These are phyloP conservation scores for Fusarium torreyae DNA, from an alignment of 2,329 filamentous ascomycete species.

Conservation along the genomic window DNA sequence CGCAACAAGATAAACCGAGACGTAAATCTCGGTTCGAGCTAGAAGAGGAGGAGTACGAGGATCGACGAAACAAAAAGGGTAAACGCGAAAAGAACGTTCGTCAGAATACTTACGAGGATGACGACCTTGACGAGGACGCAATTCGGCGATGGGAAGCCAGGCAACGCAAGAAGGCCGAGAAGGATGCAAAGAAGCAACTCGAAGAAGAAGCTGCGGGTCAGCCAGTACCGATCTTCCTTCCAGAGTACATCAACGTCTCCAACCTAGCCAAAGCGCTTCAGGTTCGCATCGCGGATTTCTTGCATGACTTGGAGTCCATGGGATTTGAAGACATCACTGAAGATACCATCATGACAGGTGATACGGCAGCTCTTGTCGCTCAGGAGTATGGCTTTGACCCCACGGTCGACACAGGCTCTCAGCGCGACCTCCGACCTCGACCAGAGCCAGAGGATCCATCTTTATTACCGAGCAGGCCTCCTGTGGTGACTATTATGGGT, in stretches of 20 bases:
- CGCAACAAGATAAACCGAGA: conserved; percentile 38
- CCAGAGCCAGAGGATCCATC: conserved; percentile 79
- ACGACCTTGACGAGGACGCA: conserved; percentile 59
- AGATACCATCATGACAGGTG: conserved; percentile 90
- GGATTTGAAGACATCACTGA: conserved; percentile 89
- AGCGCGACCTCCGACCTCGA: conserved; percentile 79
- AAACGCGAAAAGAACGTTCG: conserved; percentile 49
- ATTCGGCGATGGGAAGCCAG: conserved; percentile 57
- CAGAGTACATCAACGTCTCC: conserved; percentile 91
- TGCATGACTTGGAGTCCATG: conserved; percentile 82
- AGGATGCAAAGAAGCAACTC: conserved; percentile 57
- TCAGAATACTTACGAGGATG: conserved; percentile 47
- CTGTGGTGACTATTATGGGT: conserved; percentile 99
- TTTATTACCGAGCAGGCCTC: conserved; percentile 80
- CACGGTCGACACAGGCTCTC: conserved; percentile 76
- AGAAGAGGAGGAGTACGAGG: conserved; percentile 46
- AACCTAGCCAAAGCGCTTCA: conserved; percentile 84
- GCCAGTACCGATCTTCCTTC: conserved; percentile 78
- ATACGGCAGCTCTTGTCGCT: conserved; percentile 90
- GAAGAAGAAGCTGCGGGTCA: conserved; percentile 60
- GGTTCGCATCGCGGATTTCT: conserved; percentile 79
- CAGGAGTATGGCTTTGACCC: conserved; percentile 95
- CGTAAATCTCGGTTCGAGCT: conserved; percentile 54
- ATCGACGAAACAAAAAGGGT: conserved; percentile 44
- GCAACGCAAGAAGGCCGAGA: conserved; percentile 61